Percentiles rank a stretch among this genome's conserved stretches.
phyloP scores from a whole-genome alignment of 1,284 basidiomycete species.

The Ganoderma multipileum region DNA sequence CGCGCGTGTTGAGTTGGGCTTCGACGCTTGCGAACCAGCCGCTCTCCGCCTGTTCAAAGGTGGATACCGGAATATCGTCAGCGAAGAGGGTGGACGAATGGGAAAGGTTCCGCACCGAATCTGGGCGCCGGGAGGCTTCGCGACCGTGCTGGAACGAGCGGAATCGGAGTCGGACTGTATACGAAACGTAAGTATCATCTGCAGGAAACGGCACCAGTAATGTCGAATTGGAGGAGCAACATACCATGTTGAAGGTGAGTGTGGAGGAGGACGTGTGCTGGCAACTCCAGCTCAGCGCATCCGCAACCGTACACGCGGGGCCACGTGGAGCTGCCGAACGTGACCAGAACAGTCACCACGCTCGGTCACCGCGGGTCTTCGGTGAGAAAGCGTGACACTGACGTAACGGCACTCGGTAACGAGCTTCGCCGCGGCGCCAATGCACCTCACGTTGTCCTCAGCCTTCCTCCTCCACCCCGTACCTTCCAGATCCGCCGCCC shows the following conservation, averaged over 20 bases:
- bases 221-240: constrained; percentile 18
- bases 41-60: constrained; percentile 75
- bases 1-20: constrained; percentile 89
- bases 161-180: constrained; percentile 46
- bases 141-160: constrained; percentile 47
- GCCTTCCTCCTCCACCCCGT: constrained; percentile 1
- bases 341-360: background rate
- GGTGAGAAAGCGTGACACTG: constrained; percentile 20
- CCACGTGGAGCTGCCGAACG: constrained; percentile 31
- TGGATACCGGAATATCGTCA: constrained; percentile 5
- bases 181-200: background rate
- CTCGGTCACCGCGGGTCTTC: constrained; percentile 1
- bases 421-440: background rate
- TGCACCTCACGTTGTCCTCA: background rate
- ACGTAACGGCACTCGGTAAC: constrained; percentile 25
- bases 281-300: constrained; percentile 29
- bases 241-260: constrained; percentile 38
- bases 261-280: constrained; percentile 38
- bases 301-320: constrained; percentile 10
- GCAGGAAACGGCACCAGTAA: background rate
- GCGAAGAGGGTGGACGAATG: background rate
- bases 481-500: background rate
- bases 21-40: constrained; percentile 68
- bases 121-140: constrained; percentile 78
- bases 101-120: constrained; percentile 63